Evolutionary conservation across 345 rosid genomes (phyloP), one percentile per base, ranked within the genome.

Genomic region (Moricandia moricandioides): DNA sequence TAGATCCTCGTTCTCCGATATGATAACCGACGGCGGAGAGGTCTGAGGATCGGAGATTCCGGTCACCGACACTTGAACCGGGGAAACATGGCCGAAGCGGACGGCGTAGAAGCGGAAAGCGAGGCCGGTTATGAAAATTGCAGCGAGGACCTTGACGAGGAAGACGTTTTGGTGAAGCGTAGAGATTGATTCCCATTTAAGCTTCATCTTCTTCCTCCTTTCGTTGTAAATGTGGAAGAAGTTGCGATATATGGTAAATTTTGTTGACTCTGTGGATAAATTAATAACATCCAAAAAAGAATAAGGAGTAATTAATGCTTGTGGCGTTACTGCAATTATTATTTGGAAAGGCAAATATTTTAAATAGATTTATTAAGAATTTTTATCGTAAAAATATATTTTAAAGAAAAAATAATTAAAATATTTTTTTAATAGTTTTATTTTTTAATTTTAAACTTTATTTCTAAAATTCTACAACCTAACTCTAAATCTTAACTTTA

Each of bases 121-220:
- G 60, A 88, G 74, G 80, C 87, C 91, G 75, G 82, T 33, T 51
- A 91, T 68, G 31, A 94, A 84, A 80, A 84, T 14, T 16, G 84
- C 78, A 68, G 86, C 79, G 18, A 79, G 82, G 21, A 93, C 63
- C 75, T 84, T 91, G 14, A 86, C 57, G 12, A 88, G 71, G 72
- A 83, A 78, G 31, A 84, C 69, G 30, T 83, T 80, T 76, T 85
- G 85, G 72, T 82, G 86, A 75, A 66, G 72, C 17, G 57, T 45
- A 7, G 86, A 73, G 76, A 76, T 72, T 69, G 79, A 52, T 33
- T 82, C 84, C 88, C 83, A 81, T 58, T 72, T 73, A 18, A 79
- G 39, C 82, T 83, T 93, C 98, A 87, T 93, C 72, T 68, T 77
- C 61, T 65, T 71, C 69, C 39, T 71, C 69, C 51, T 66, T 55